Base-by-base conservation (phyloP, 2,329 filamentous ascomycete species). In the Colletotrichum lindemuthianum region DNA sequence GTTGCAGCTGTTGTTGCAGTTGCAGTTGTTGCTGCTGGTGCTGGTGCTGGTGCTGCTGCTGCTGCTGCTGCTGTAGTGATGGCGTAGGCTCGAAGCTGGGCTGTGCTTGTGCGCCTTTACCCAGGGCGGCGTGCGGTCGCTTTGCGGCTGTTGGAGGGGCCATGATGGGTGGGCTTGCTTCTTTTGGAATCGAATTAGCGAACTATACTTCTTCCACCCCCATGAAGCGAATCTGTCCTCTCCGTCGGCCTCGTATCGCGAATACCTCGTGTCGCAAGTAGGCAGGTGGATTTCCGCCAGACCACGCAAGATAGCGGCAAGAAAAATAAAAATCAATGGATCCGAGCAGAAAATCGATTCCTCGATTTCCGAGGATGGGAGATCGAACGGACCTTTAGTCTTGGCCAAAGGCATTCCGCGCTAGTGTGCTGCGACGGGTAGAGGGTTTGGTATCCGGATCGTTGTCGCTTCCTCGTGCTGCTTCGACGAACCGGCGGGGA, bases 71-170 rank as follows among this genome's bases (percentile, higher is more conserved):
- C 24, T 24, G 24, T 24, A 24, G 24, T 24, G 24, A 24, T 24
- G 24, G 24, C 24, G 24, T 24, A 24, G 24, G 24, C 16, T 65
- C 61, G 40, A 50, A 7, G 6, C 11, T 44, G 37, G 56, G 39
- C 40, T 44, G 40, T 40, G 37, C 34, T 34, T 44, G 40, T 40
- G 37, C 34, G 40, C 51, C 45, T 51, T 47, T 65, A 36, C 58
- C 51, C 44, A 65, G 39, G 34, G 61, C 61, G 24, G 61, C 61
- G 45, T 65, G 57, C 41, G 58, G 33, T 55, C 61, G 58, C 56
- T 65, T 65, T 51, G 58, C 61, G 45, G 58, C 61, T 16, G 58
- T 56, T 56, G 61, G 58, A 61, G 61, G 61, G 47, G 61, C 58
- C 61, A 65, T 65, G 45, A 52, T 52, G 39, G 41, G 24, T 36